Base-by-base conservation (phyloP, 2,329 filamentous ascomycete genomes). In the Colletotrichum somersetense region DNA sequence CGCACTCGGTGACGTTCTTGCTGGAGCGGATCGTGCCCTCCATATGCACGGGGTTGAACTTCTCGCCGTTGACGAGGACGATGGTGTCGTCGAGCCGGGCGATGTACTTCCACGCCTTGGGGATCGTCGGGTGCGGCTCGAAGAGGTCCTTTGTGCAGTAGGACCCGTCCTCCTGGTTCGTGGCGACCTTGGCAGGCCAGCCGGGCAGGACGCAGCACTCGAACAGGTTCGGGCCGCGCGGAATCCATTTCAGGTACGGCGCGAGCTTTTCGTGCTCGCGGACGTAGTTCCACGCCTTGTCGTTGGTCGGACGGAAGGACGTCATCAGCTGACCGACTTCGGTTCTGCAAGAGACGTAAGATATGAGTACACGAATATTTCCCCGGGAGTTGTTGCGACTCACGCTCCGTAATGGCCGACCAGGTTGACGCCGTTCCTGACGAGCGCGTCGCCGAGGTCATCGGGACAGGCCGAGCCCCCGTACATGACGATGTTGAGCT, bases 101-200 rank as follows among this genome's bases (percentile, higher is more conserved):
- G 65, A 91, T 85, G 75, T 92, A 92, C 44, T 85, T 84, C 90
- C 90, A 93, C 0, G 89, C 88, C 66, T 87, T 80, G 0, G 79
- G 68, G 10, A 89, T 87, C 0, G 74, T 81, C 0, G 83, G 76
- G 76, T 92, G 90, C 1, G 82, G 81, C 64, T 85, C 84, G 72
- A 93, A 92, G 1, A 93, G 77, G 77, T 93, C 91, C 1, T 87
- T 84, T 0, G 91, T 92, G 1, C 88, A 87, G 75, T 89, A 92
- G 0, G 88, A 89, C 3, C 89, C 88, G 77, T 92, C 87, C 0
- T 83, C 77, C 1, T 87, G 85, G 75, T 91, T 92, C 1, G 79
- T 81, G 75, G 89, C 91, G 4, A 86, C 86, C 74, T 84, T 83
- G 0, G 82, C 79, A 2, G 80, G 79, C 44, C 82, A 80, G 0